A percentile compares a stretch with the other conserved stretches of the same genome.
These are phyloP conservation scores for Botrytis byssoidea DNA, from an alignment of 2,329 filamentous ascomycete species.

Conservation along the genomic window DNA sequence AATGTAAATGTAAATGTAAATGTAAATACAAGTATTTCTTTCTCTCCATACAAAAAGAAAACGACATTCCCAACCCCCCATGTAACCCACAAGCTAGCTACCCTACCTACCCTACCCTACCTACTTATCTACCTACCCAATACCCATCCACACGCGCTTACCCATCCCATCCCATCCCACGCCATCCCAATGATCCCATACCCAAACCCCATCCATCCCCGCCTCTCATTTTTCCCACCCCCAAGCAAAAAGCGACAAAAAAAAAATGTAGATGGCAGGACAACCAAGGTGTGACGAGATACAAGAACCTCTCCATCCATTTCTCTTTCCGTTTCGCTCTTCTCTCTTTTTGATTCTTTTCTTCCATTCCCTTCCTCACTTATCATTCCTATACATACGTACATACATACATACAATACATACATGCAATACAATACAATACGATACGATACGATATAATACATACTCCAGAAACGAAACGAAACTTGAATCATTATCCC, in stretches of 20 bases:
- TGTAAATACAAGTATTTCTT: no score
- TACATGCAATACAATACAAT: no score
- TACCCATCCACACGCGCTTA: neutral
- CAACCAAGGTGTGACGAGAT: conserved; percentile 12
- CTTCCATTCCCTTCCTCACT: conserved; percentile 9
- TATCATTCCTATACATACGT: neutral
- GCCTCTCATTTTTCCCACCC: conserved; percentile 7
- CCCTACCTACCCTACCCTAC: neutral
- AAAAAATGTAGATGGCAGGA: conserved; percentile 28
- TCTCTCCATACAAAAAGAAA: neutral
- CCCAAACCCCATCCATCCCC: neutral
- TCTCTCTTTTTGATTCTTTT: neutral
- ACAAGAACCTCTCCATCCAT: conserved; percentile 13
- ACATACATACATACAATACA: neutral
- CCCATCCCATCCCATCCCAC: neutral
- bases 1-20: no score
- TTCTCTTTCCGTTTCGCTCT: neutral
- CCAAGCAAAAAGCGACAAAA: neutral
- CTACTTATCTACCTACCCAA: neutral
- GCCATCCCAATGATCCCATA: neutral
- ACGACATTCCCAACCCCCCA: neutral
- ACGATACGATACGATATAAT: no score
- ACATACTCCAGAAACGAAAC: neutral
- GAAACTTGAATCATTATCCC: no score
- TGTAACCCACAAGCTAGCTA: neutral